phyloP scores from a whole-genome alignment of 305 asterid species.

The Fraxinus platypoda region DNA sequence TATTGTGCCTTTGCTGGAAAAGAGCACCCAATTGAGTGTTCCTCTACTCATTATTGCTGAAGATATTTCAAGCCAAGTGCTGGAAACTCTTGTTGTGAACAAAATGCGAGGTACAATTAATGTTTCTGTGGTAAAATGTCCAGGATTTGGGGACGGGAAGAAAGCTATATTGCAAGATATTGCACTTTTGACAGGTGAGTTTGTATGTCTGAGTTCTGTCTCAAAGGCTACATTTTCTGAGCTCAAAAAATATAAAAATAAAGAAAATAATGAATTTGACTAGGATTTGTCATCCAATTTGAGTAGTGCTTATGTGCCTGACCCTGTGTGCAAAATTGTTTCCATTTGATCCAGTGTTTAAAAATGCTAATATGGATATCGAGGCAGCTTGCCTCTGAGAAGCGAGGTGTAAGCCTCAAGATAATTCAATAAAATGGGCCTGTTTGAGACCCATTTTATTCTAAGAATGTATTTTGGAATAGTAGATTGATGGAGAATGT shows the following conservation, averaged over 20 bases:
- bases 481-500: too few species aligned
- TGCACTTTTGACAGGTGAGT: slow-evolving; percentile 88
- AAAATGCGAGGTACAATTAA: neutral
- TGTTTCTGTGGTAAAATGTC: neutral
- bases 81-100: neutral
- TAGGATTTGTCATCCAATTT: neutral
- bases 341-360: neutral
- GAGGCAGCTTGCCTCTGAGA: neutral
- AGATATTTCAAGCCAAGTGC: neutral
- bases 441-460: too few species aligned
- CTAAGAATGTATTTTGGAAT: too few species aligned
- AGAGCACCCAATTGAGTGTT: neutral
- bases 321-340: neutral
- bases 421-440: neutral
- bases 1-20: neutral
- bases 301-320: neutral
- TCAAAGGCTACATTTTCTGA: neutral
- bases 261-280: neutral
- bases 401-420: neutral
- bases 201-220: slow-evolving; percentile 1
- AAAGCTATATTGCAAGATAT: slow-evolving; percentile 25
- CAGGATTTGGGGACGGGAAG: neutral
- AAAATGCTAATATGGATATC: neutral
- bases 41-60: neutral
- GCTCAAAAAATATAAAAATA: neutral